Evolutionary conservation across 805 yeast species (phyloP), one percentile per base, ranked within the genome.

Genomic region (Ogataea ganodermae): DNA sequence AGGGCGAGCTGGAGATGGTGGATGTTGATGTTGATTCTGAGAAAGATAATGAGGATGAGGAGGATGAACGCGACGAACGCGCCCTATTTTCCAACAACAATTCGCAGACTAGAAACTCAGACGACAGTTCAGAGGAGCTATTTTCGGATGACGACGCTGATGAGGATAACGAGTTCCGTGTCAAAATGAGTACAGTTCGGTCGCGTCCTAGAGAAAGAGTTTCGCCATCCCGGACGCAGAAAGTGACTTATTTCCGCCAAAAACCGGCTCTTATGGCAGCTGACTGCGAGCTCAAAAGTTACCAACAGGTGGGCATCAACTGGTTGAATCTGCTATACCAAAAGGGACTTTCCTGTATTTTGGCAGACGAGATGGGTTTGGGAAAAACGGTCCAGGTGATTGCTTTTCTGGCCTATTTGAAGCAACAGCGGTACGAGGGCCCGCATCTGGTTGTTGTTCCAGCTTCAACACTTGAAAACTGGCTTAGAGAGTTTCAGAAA

Each of bases 321-420:
- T 94, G 99, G 99, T 72, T 94, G 45, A 76, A 83, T 52, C 66
- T 92, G 45, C 73, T 94, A 24, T 94, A 92, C 65, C 81, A 80
- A 49, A 81, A 86, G 61, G 76, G 81, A 14, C 73, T 94, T 47
- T 89, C 97, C 6, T 91, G 99, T 69, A 94, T 94, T 47, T 72
- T 94, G 41, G 99, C 99, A 0, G 99, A 94, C 70, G 99, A 94
- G 65, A 94, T 94, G 99, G 99, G 96, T 4, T 73, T 94, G 41
- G 99, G 99, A 50, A 94, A 94, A 64, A 94, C 99, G 0, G 86
- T 96, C 64, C 98, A 94, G 69, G 96, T 94, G 26, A 92, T 94
- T 68, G 78, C 97, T 6, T 94, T 94, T 62, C 70, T 94, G 62
- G 90, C 98, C 1, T 83, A 86, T 61, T 74, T 94, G 59, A 89